Conservation (phyloP, 2,329 filamentous ascomycete genomes). For the Herpotrichia juniperi region DNA sequence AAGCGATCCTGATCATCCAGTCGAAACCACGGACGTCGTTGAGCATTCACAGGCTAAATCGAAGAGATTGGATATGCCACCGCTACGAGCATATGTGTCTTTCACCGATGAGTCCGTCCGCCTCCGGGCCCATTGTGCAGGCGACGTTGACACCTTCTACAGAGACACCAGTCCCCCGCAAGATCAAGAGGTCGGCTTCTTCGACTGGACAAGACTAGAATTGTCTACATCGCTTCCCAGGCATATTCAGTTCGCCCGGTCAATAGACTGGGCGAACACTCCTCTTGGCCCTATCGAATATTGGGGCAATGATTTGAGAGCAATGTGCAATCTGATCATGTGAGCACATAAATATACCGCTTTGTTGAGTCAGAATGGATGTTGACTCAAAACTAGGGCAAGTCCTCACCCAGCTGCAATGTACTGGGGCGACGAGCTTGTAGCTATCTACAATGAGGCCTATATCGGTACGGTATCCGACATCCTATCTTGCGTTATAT, state of each 20-base stretch:
- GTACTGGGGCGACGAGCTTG: conserved; percentile 77
- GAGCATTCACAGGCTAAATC: conserved; percentile 11
- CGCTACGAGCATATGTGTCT: conserved; percentile 30
- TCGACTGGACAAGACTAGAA: conserved; percentile 82
- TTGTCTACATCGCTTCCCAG: conserved; percentile 66
- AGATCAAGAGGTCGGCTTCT: conserved; percentile 59
- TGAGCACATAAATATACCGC: conserved; percentile 13
- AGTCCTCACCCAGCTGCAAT: conserved; percentile 66
- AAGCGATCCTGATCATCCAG: conserved; percentile 6
- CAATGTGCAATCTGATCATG: conserved; percentile 85
- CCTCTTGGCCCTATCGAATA: conserved; percentile 75
- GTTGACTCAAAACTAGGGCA: conserved; percentile 30
- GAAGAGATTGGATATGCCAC: conserved; percentile 23
- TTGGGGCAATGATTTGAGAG: conserved; percentile 74
- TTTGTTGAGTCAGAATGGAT: not conserved
- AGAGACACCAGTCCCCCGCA: conserved; percentile 31
- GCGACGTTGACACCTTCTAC: conserved; percentile 48
- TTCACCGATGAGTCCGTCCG: conserved; percentile 50
- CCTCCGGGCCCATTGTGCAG: conserved; percentile 47
- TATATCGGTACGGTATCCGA: conserved; percentile 52
- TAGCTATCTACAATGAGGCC: conserved; percentile 75
- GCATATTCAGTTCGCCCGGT: conserved; percentile 76
- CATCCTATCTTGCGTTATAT: not conserved
- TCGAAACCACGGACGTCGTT: conserved; percentile 5
- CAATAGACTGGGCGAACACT: conserved; percentile 75